Conservation (phyloP, 768 basidiomycete species). For the Tylopilus felleus region DNA sequence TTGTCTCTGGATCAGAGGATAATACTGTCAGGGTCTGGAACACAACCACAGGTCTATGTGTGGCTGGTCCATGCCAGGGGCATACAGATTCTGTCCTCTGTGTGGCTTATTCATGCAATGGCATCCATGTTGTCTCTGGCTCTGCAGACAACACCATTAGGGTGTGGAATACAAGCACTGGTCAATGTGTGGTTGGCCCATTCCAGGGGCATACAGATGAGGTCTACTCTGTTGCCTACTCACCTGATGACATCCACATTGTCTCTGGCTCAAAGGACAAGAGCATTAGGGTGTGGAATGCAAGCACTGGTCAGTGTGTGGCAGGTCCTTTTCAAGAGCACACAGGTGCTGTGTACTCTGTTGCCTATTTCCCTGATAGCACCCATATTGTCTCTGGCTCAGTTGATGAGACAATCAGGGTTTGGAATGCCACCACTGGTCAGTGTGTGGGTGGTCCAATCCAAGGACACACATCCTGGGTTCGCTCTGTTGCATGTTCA, state of each 20-base stretch:
- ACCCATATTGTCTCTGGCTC: background rate
- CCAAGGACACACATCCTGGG: background rate
- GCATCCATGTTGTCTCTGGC: background rate
- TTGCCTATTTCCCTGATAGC: slow-evolving; percentile 1
- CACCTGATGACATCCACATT: background rate
- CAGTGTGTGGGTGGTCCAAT: background rate
- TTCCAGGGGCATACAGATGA: background rate
- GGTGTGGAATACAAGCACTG: background rate
- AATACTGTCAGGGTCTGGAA: background rate
- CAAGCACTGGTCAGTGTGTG: background rate
- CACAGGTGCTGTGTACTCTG: background rate
- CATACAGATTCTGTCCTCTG: background rate
- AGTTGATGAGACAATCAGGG: background rate
- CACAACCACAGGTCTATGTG: background rate
- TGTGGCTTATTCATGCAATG: slow-evolving; percentile 1
- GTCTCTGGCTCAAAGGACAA: background rate
- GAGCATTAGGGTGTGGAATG: slow-evolving; percentile 2
- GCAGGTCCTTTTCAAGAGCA: background rate
- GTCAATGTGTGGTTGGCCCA: background rate
- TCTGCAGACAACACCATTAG: background rate
- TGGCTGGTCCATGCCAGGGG: background rate
- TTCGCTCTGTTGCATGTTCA: background rate
- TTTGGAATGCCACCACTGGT: background rate
- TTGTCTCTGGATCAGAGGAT: slow-evolving; percentile 1
- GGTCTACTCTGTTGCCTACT: background rate